phyloP scores from a whole-genome alignment of 2,329 filamentous ascomycete genomes.

The Orbilia blumenaviensis region DNA sequence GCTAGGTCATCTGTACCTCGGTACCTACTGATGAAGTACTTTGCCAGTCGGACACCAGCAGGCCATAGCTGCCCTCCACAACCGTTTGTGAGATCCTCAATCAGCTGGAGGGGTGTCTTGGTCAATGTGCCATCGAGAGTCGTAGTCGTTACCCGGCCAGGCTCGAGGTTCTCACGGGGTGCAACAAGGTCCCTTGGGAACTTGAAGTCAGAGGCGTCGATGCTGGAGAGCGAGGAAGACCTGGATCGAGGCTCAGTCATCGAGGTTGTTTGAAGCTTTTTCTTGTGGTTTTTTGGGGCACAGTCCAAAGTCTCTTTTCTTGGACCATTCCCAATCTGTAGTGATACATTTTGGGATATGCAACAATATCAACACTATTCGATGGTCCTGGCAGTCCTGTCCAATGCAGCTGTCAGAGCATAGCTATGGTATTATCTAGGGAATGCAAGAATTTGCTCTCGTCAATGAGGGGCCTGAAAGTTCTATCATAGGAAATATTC shows the following conservation, averaged over 20 bases:
- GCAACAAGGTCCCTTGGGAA: slow-evolving; percentile 46
- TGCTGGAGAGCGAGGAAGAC: slow-evolving; percentile 48
- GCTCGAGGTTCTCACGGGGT: slow-evolving; percentile 33
- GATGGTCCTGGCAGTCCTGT: neutral
- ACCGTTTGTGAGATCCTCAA: slow-evolving; percentile 85
- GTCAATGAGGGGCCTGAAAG: no score
- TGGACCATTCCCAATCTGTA: neutral
- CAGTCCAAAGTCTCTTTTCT: neutral
- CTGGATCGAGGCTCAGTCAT: slow-evolving; percentile 33
- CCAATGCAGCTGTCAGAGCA: no score
- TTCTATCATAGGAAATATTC: no score
- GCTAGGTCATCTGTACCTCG: slow-evolving; percentile 43
- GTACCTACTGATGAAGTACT: slow-evolving; percentile 76
- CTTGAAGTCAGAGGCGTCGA: slow-evolving; percentile 44
- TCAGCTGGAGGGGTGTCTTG: slow-evolving; percentile 73
- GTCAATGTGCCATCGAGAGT: slow-evolving; percentile 78
- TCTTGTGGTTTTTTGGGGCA: neutral
- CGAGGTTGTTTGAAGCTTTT: slow-evolving; percentile 1
- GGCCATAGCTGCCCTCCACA: slow-evolving; percentile 96
- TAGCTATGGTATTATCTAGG: no score
- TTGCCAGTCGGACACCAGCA: slow-evolving; percentile 85
- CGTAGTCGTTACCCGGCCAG: slow-evolving; percentile 62
- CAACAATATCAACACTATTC: slow-evolving; percentile 14
- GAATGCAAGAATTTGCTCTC: no score
- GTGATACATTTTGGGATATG: slow-evolving; percentile 6